Percentiles rank a stretch among this genome's conserved stretches.
These are phyloP conservation scores for Lasiosphaeria miniovina DNA, from an alignment of 495 filamentous ascomycete genomes.

Conservation along the genomic window DNA sequence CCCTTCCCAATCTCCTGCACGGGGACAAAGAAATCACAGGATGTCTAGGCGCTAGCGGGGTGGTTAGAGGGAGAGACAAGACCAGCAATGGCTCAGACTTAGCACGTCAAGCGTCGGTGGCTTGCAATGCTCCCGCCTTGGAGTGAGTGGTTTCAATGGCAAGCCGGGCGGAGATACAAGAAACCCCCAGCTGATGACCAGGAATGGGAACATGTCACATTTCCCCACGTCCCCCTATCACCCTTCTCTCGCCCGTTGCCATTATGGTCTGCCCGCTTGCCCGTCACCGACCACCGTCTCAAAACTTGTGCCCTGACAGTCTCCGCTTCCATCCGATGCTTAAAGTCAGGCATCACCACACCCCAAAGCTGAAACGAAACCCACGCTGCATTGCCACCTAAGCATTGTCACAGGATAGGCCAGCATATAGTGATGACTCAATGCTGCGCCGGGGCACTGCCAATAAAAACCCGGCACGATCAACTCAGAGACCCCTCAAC, in stretches of 20 bases:
- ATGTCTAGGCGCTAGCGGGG: not conserved
- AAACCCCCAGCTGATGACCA: not conserved
- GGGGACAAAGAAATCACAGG: conserved; percentile 2
- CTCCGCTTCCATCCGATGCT: too few relatives aligned
- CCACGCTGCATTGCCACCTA: too few relatives aligned
- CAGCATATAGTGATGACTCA: not conserved
- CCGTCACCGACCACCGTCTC: not conserved
- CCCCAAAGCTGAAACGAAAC: too few relatives aligned
- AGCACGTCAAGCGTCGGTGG: not conserved
- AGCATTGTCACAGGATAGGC: too few relatives aligned
- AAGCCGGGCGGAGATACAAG: not conserved
- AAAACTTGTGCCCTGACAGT: not conserved
- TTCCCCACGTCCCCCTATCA: not conserved
- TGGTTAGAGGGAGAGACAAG: not conserved
- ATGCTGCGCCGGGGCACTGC: not conserved
- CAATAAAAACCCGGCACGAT: not conserved
- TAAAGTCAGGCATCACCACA: too few relatives aligned
- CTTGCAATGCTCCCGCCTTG: not conserved
- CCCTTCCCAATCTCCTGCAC: conserved; percentile 5
- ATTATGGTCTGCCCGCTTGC: not conserved
- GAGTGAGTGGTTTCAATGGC: not conserved
- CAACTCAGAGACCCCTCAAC: conserved; percentile 1
- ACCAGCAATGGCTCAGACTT: not conserved
- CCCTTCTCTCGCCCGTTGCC: not conserved
- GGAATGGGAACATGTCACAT: not conserved